Evolutionary conservation across 192 early-diverging fungal species (phyloP).

Genomic region (Coemansia sp.): DNA sequence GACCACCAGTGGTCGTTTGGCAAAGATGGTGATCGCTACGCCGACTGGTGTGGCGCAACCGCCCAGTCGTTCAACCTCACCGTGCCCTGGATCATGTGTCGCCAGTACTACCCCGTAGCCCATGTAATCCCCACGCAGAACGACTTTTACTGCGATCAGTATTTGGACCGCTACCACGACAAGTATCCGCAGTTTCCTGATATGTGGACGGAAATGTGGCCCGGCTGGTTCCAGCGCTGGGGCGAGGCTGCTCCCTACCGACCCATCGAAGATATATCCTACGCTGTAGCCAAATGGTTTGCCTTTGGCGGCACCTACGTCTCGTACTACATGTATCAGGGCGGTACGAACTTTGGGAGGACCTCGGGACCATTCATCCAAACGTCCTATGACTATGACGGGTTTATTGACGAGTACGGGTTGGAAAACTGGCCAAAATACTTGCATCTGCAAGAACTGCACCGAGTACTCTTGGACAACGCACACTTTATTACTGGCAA

Average conservation of each 20-base stretch:
- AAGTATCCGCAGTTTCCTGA: constrained; percentile 49
- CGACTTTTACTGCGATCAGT: constrained; percentile 60
- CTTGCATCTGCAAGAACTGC: constrained; percentile 39
- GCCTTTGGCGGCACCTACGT: constrained; percentile 59
- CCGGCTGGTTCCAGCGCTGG: constrained; percentile 62
- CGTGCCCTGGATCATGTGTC: constrained; percentile 67
- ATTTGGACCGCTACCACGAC: constrained; percentile 25
- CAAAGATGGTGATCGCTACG: constrained; percentile 35
- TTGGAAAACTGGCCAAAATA: constrained; percentile 55
- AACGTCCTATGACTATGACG: constrained; percentile 53
- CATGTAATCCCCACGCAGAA: constrained; percentile 54
- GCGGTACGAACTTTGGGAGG: constrained; percentile 68
- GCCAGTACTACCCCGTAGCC: constrained; percentile 40
- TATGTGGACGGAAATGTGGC: constrained; percentile 63
- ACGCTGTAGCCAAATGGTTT: constrained; percentile 58
- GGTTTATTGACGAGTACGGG: constrained; percentile 52
- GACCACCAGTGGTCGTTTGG: constrained; percentile 38
- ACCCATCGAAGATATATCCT: constrained; percentile 60
- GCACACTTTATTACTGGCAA: constrained; percentile 15
- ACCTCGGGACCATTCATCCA: constrained; percentile 43
- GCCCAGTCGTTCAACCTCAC: constrained; percentile 36
- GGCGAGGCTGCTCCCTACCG: constrained; percentile 51
- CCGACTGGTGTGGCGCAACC: constrained; percentile 43
- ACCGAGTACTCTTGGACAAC: constrained; percentile 21
- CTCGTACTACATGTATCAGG: constrained; percentile 65